Conservation (phyloP, 208 protist genomes). For the Entamoeba invadens region DNA sequence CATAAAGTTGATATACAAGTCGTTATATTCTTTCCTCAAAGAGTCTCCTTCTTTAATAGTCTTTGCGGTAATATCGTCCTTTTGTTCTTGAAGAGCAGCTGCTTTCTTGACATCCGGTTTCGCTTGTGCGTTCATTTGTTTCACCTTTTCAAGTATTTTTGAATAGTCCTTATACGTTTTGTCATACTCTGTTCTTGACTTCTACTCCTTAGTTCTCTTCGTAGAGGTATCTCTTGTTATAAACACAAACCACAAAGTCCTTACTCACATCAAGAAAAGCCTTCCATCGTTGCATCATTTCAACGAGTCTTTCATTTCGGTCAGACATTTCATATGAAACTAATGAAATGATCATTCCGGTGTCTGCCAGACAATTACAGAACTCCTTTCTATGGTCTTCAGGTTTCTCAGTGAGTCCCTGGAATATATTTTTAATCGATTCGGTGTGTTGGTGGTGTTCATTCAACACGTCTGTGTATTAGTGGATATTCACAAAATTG, state of each 20-base stretch:
- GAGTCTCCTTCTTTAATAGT: neutral
- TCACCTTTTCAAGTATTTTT: neutral
- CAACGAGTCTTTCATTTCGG: neutral
- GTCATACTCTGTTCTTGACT: neutral
- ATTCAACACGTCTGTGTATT: neutral
- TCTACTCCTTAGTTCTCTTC: no score
- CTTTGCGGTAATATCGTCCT: neutral
- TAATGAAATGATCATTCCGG: neutral
- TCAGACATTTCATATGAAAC: neutral
- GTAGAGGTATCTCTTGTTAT: no score
- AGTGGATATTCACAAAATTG: no score
- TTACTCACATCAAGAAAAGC: neutral
- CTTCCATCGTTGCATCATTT: neutral
- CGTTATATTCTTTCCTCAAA: neutral
- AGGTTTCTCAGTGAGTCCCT: neutral
- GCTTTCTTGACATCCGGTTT: neutral
- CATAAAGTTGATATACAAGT: neutral
- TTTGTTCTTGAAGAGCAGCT: neutral
- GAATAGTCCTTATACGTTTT: neutral
- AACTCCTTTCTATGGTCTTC: neutral
- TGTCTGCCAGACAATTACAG: neutral
- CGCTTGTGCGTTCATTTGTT: neutral
- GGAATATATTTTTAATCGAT: neutral
- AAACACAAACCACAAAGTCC: neutral
- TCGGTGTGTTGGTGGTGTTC: neutral